phyloP scores from a whole-genome alignment of 2,329 filamentous ascomycete genomes.

The Gliomastix tumulicola region DNA sequence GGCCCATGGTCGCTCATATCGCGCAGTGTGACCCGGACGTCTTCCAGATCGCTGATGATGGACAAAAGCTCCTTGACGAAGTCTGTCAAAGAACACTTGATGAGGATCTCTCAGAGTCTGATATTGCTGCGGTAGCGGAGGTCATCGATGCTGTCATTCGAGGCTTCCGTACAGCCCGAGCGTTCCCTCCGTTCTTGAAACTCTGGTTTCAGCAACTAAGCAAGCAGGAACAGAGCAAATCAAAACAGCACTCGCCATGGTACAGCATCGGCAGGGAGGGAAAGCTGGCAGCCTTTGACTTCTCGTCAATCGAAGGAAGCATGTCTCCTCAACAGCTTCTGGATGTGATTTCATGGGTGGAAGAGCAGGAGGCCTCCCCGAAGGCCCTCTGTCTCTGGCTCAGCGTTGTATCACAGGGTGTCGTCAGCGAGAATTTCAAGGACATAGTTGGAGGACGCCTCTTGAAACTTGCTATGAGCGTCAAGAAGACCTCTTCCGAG shows the following conservation, averaged over 20 bases:
- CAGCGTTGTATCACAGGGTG: slow-evolving; percentile 31
- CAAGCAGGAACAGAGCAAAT: slow-evolving; percentile 20
- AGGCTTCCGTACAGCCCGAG: slow-evolving; percentile 35
- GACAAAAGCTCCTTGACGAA: slow-evolving; percentile 27
- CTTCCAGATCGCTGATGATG: slow-evolving; percentile 33
- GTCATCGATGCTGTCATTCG: slow-evolving; percentile 34
- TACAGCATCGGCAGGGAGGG: slow-evolving; percentile 14
- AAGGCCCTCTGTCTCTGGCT: slow-evolving; percentile 32
- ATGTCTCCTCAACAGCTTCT: slow-evolving; percentile 36
- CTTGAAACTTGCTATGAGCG: slow-evolving; percentile 22
- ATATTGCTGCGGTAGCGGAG: slow-evolving; percentile 15
- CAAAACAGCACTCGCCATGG: slow-evolving; percentile 22
- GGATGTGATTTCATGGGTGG: slow-evolving; percentile 34
- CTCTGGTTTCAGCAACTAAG: slow-evolving; percentile 38
- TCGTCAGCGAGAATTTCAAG: slow-evolving; percentile 31
- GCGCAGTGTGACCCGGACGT: slow-evolving; percentile 39
- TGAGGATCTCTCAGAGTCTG: slow-evolving; percentile 8
- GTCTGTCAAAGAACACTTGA: slow-evolving; percentile 27
- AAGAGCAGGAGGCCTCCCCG: slow-evolving; percentile 18
- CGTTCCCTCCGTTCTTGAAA: slow-evolving; percentile 36
- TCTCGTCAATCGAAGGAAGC: slow-evolving; percentile 29
- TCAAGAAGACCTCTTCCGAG: slow-evolving; percentile 18
- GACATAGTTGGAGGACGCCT: slow-evolving; percentile 32
- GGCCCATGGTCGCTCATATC: slow-evolving; percentile 31
- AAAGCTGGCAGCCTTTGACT: slow-evolving; percentile 10